Evolutionary conservation across 441 rosid genomes (phyloP), one percentile per base, ranked within the genome.

Genomic region (Mallotus repandus): DNA sequence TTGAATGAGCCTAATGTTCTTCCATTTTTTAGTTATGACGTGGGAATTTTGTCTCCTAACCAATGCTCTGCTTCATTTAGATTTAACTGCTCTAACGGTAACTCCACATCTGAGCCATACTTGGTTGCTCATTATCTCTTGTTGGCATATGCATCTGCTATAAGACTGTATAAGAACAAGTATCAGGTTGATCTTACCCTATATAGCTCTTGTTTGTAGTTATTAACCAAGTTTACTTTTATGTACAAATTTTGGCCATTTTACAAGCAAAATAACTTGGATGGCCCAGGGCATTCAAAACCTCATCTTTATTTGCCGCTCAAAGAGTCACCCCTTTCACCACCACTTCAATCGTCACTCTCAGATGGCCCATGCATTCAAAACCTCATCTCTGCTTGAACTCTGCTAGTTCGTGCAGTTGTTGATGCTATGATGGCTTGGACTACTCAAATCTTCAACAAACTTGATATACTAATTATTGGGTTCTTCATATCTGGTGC

Each of bases 71-170:
- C 90, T 8, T 77, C 82, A 11, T 87, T 82, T 67, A 45, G 68
- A 54, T 0, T 46, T 8, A 81, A 86, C 57, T 91, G 93, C 81
- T 56, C 85, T 4, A 63, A 60, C 35, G 95, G 97, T 61, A 84
- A 93, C 66, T 93, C 92, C 22, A 70, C 91, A 4, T 67, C 88
- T 7, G 94, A 93, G 83, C 93, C 96, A 29, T 90, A 90, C 78
- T 19, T 86, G 16, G 96, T 53, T 29, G 84, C 75, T 75, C 97
- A 90, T 81, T 79, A 91, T 77, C 46, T 85, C 18, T 71, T 93
- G 75, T 69, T 93, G 65, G 89, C 97, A 7, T 97, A 93, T 79
- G 91, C 93, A 54, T 89, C 89, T 7, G 83, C 85, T 70, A 88
- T 87, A 12, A 85, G 72, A 70, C 68, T 92, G 56, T 89, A 92